Base-by-base conservation (phyloP, 2,329 filamentous ascomycete species). In the Trichoderma citrinoviride region DNA sequence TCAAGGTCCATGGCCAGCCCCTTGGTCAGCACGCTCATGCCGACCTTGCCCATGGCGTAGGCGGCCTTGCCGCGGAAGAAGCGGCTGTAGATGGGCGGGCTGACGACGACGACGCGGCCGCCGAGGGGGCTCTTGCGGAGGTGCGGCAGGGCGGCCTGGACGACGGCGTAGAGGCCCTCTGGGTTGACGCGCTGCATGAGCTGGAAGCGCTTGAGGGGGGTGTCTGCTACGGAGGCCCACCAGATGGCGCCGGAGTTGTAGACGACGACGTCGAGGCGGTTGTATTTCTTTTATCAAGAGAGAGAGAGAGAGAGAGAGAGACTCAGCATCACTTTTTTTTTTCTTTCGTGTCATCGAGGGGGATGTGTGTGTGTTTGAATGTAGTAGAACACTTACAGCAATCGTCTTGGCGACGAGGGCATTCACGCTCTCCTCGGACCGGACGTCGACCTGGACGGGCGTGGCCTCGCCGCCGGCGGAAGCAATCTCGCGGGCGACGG, bases 201-300 rank as follows among this genome's bases (percentile, higher is more conserved):
- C 74, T 87, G 86, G 78, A 92, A 94, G n/a, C 90, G 84, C 75
- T 89, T 90, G 68, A 90, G 79, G 0, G 90, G 88, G 0, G 91
- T 94, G 53, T 87, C 84, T 58, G 87, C 83, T 0, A 96, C 86
- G 1, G 89, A 84, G 0, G 89, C 85, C 91, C 91, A 94, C 88
- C 89, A 95, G 69, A 96, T 93, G 3, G 92, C 92, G 46, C 92
- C 92, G 0, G 89, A 88, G 74, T 95, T 96, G 80, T 96, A 96
- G 55, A 95, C 76, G 2, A 96, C 77, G 0, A 90, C 88, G 73
- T 95, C 91, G 3, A 96, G 79, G 23, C 83, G 84, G 49, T 83
- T 82, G 70, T 90, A 89, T 5, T 75, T 79, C 71, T 85, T n/a
- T n/a, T n/a, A n/a, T n/a, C n/a, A n/a, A n/a, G n/a, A n/a, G n/a